phyloP scores from a whole-genome alignment of 768 basidiomycete species.

The Pleurotus tuoliensis region DNA sequence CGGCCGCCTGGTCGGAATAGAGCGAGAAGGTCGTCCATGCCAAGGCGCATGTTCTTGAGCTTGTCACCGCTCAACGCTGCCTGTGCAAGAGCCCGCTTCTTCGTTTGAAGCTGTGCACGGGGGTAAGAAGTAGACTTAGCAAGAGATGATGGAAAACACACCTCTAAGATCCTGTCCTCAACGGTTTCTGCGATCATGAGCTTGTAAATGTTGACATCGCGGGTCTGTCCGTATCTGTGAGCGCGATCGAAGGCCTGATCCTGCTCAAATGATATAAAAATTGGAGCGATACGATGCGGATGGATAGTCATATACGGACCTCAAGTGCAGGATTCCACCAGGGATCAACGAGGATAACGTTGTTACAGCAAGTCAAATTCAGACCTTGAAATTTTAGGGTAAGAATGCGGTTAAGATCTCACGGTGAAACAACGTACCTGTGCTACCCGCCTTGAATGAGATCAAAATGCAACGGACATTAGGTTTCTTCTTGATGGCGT shows the following conservation, averaged over 20 bases:
- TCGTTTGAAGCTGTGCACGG: constrained; percentile 70
- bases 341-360: constrained; percentile 88
- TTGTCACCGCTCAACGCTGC: constrained; percentile 89
- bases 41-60: constrained; percentile 78
- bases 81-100: constrained; percentile 79
- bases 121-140: neutral
- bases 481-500: constrained; percentile 61
- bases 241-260: constrained; percentile 94
- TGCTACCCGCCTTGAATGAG: constrained; percentile 94
- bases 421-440: constrained; percentile 46
- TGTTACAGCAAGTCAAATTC: constrained; percentile 90
- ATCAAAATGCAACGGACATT: constrained; percentile 79
- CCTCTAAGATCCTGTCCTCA: constrained; percentile 80
- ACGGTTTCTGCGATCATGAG: constrained; percentile 84
- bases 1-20: constrained; percentile 61
- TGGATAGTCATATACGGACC: constrained; percentile 34
- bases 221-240: constrained; percentile 85
- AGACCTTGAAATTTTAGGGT: constrained; percentile 47
- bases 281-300: constrained; percentile 7
- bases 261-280: constrained; percentile 24
- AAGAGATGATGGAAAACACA: constrained; percentile 23
- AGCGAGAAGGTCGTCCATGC: constrained; percentile 81
- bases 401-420: neutral
- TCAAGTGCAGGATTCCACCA: constrained; percentile 96
- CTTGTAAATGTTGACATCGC: constrained; percentile 85